phyloP scores from a whole-genome alignment of 139 green algal species.

The Chlorella sp. region DNA sequence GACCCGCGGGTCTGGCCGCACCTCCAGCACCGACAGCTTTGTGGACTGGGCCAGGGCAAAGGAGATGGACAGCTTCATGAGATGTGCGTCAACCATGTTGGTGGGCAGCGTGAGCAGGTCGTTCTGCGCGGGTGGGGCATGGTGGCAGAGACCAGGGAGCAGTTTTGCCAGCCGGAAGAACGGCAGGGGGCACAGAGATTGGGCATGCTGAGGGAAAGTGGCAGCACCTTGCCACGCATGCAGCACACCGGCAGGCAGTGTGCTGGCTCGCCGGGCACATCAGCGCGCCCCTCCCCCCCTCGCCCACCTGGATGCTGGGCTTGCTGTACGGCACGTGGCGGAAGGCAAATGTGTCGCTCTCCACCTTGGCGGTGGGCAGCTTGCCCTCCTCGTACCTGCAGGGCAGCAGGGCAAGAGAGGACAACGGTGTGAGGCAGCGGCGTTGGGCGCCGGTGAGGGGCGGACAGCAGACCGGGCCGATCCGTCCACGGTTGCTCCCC shows the following conservation, averaged over 20 bases:
- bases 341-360: conserved; percentile 51
- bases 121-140: conserved; percentile 53
- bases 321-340: conserved; percentile 39
- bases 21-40: conserved; percentile 61
- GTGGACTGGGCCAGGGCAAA: conserved; percentile 61
- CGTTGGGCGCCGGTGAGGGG: too few relatives aligned
- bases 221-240: too few relatives aligned
- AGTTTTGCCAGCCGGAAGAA: too few relatives aligned
- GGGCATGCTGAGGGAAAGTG: too few relatives aligned
- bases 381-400: conserved; percentile 40
- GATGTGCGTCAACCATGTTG: conserved; percentile 41
- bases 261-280: too few relatives aligned
- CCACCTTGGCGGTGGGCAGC: conserved; percentile 39
- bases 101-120: conserved; percentile 72
- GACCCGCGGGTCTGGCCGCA: not conserved
- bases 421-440: too few relatives aligned
- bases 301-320: conserved; percentile 58
- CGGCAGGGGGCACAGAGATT: too few relatives aligned
- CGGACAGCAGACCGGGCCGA: too few relatives aligned
- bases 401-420: not conserved
- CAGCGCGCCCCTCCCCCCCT: too few relatives aligned
- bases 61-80: conserved; percentile 62
- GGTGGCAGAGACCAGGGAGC: too few relatives aligned
- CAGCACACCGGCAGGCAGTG: not conserved
- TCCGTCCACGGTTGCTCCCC: too few relatives aligned